These are phyloP conservation scores for Pseudogymnoascus sp. DNA, from an alignment of 2,329 filamentous ascomycete genomes.

Conservation along the genomic window DNA sequence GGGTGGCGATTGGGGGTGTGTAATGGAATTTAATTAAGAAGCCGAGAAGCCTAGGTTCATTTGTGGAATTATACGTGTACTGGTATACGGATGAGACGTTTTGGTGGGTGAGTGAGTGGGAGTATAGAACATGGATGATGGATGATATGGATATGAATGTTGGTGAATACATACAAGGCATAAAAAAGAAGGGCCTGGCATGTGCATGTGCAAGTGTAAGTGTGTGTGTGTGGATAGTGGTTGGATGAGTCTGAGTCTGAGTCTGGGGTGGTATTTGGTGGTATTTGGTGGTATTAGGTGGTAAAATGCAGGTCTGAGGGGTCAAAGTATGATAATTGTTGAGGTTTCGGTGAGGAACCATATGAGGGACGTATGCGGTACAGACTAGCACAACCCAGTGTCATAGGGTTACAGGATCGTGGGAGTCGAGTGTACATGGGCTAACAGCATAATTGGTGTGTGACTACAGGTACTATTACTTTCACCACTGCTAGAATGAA, in stretches of 20 bases:
- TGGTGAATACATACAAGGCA: no score
- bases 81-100: no score
- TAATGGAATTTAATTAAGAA: background rate
- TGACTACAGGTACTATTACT: background rate
- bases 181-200: no score
- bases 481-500: background rate
- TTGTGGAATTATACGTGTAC: no score
- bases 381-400: background rate
- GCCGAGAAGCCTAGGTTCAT: background rate
- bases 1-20: background rate
- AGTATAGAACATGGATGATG: background rate
- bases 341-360: conserved; percentile 2
- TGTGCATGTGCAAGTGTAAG: no score
- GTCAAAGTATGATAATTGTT: background rate
- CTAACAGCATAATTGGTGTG: background rate
- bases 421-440: background rate
- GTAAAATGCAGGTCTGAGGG: no score
- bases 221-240: no score
- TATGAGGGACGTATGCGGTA: background rate
- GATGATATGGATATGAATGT: background rate
- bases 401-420: background rate
- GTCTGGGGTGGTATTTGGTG: background rate
- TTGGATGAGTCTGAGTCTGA: no score
- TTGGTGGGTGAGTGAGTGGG: background rate
- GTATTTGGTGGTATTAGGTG: background rate